A percentile compares a stretch with the other conserved stretches of the same genome.
phyloP scores from a whole-genome alignment of 306 rosid genomes.

The Alnus rubra region DNA sequence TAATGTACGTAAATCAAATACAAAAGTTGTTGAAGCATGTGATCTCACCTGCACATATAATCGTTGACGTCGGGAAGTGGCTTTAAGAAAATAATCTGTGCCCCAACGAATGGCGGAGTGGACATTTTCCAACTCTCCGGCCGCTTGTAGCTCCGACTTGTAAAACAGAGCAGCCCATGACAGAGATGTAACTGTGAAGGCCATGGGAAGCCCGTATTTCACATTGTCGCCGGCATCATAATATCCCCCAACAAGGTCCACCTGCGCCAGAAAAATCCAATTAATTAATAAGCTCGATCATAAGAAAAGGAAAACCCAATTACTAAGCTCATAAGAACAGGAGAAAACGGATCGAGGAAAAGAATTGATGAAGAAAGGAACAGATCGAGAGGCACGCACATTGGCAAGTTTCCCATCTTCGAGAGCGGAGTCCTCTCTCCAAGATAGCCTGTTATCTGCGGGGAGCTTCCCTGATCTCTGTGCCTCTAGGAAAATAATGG shows the following conservation, averaged over 20 bases:
- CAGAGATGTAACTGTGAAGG: slow-evolving; percentile 79
- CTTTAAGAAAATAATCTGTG: slow-evolving; percentile 78
- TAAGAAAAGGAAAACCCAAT: neutral
- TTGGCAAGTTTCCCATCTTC: slow-evolving; percentile 68
- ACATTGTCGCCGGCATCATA: slow-evolving; percentile 99
- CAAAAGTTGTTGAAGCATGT: neutral
- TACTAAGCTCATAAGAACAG: neutral
- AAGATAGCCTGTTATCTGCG: slow-evolving; percentile 52
- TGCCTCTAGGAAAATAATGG: slow-evolving; percentile 82
- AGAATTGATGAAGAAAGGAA: neutral
- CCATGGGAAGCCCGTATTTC: slow-evolving; percentile 92
- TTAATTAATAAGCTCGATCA: neutral
- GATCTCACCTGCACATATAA: slow-evolving; percentile 69
- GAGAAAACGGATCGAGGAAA: neutral
- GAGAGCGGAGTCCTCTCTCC: slow-evolving; percentile 93
- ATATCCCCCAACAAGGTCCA: slow-evolving; percentile 87
- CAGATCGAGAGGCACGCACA: slow-evolving; percentile 23
- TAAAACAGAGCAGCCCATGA: slow-evolving; percentile 74
- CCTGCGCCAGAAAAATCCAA: slow-evolving; percentile 26
- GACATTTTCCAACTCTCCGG: slow-evolving; percentile 54
- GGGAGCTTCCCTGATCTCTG: slow-evolving; percentile 99
- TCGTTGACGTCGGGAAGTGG: slow-evolving; percentile 32
- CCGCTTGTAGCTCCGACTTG: slow-evolving; percentile 47
- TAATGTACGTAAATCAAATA: neutral
- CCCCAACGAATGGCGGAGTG: slow-evolving; percentile 79